phyloP scores from a whole-genome alignment of 805 yeast species.

The Monosporozyma yasuniensis region DNA sequence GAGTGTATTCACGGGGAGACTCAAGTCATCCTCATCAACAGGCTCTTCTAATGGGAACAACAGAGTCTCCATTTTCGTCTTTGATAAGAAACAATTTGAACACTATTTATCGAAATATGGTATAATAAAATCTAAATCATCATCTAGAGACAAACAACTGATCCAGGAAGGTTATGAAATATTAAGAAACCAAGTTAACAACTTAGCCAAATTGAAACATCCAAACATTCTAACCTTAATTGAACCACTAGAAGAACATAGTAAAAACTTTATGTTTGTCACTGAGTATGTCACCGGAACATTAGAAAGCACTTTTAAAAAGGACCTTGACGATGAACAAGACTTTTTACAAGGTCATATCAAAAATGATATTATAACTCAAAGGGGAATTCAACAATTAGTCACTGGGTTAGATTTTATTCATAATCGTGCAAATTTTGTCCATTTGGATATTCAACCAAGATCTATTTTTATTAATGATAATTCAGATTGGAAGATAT shows the following conservation, averaged over 20 bases:
- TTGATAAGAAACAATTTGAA: slow-evolving; percentile 73
- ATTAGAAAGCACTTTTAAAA: slow-evolving; percentile 36
- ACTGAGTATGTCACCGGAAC: slow-evolving; percentile 67
- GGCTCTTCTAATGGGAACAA: slow-evolving; percentile 12
- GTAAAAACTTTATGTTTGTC: slow-evolving; percentile 68
- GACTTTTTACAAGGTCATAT: slow-evolving; percentile 34
- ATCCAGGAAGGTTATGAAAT: slow-evolving; percentile 57
- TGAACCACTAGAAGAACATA: slow-evolving; percentile 86
- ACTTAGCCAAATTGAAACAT: slow-evolving; percentile 75
- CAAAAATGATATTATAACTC: slow-evolving; percentile 63
- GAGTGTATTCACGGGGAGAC: slow-evolving; percentile 79
- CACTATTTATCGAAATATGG: slow-evolving; percentile 43
- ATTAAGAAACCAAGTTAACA: slow-evolving; percentile 57
- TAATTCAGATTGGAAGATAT: slow-evolving; percentile 88
- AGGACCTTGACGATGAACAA: slow-evolving; percentile 21
- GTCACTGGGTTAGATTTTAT: slow-evolving; percentile 73
- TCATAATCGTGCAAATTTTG: slow-evolving; percentile 64
- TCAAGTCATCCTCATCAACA: slow-evolving; percentile 45
- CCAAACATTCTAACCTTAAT: slow-evolving; percentile 77
- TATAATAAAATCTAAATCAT: slow-evolving; percentile 35
- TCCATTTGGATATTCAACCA: slow-evolving; percentile 76
- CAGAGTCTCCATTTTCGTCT: slow-evolving; percentile 73
- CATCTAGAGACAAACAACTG: slow-evolving; percentile 35
- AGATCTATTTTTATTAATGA: slow-evolving; percentile 65
- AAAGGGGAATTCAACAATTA: slow-evolving; percentile 74